A percentile compares a stretch with the other conserved stretches of the same genome.
Evolutionary conservation across 139 green algal genomes (phyloP).

Genomic region (Diplosphaera chodatii): DNA sequence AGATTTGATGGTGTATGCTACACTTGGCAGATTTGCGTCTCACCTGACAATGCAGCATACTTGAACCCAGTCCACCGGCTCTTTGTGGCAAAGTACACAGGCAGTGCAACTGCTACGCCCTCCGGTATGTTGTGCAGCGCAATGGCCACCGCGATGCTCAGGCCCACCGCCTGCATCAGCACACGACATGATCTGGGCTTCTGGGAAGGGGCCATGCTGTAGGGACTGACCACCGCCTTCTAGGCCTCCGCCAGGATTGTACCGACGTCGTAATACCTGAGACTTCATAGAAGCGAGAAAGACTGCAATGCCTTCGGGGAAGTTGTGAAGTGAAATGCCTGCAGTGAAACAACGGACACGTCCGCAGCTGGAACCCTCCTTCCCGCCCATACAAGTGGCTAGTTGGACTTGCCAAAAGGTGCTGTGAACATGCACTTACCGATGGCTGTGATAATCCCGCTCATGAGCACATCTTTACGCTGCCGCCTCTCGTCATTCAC

Average conservation of each 20-base stretch:
- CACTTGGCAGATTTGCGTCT: not conserved
- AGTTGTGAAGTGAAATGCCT: conserved; percentile 63
- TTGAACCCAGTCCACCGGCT: conserved; percentile 34
- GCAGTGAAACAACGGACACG: conserved; percentile 43
- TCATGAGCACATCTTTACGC: conserved; percentile 23
- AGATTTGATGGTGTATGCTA: no score
- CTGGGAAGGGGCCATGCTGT: not conserved
- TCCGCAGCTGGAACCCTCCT: not conserved
- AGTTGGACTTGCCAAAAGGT: no score
- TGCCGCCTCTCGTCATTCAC: conserved; percentile 25
- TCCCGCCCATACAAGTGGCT: no score
- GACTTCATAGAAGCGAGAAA: conserved; percentile 43
- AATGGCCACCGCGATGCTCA: conserved; percentile 63
- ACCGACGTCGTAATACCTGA: no score
- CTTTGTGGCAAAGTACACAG: conserved; percentile 86
- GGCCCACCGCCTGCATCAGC: conserved; percentile 30
- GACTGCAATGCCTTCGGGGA: conserved; percentile 63
- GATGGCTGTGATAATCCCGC: not conserved
- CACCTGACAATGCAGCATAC: conserved; percentile 26
- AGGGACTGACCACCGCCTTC: not conserved
- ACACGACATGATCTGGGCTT: no score
- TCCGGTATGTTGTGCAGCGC: conserved; percentile 77
- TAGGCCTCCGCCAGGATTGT: no score
- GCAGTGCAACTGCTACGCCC: conserved; percentile 82
- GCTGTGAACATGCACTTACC: no score